phyloP scores from a whole-genome alignment of 2,329 filamentous ascomycete genomes.

The Colletotrichum sp. region DNA sequence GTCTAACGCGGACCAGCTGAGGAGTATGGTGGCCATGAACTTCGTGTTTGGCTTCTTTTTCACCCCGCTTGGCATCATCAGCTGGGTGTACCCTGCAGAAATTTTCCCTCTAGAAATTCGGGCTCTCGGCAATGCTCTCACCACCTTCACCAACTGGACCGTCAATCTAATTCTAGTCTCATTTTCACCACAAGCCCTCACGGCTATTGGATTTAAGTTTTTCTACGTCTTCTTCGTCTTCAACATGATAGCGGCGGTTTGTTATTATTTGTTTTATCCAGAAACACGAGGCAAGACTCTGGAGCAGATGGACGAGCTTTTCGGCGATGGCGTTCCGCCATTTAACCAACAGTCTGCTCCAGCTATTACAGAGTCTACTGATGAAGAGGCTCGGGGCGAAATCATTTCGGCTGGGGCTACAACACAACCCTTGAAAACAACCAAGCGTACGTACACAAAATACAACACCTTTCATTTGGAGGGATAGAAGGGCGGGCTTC shows the following conservation, averaged over 20 bases:
- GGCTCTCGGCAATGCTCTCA: constrained; percentile 31
- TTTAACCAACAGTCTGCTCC: neutral
- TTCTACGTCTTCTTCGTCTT: constrained; percentile 36
- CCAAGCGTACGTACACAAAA: neutral
- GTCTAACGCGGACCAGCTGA: constrained; percentile 28
- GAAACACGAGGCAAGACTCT: constrained; percentile 36
- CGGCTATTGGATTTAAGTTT: constrained; percentile 48
- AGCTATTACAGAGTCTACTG: neutral
- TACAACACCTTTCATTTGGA: constrained; percentile 1
- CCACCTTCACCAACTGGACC: constrained; percentile 34
- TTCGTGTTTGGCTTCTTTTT: constrained; percentile 36
- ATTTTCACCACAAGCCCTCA: constrained; percentile 49
- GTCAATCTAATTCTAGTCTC: constrained; percentile 51
- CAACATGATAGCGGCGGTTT: constrained; percentile 26
- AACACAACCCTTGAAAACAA: neutral
- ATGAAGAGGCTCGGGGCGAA: neutral
- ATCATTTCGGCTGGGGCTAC: neutral
- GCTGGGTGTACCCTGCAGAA: constrained; percentile 43
- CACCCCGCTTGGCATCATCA: constrained; percentile 46
- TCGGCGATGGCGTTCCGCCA: constrained; percentile 26
- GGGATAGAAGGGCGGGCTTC: neutral
- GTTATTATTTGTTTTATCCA: constrained; percentile 32
- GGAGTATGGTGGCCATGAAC: constrained; percentile 36
- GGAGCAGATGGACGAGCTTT: constrained; percentile 41
- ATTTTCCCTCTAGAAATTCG: constrained; percentile 41